These are phyloP conservation scores for Fusarium irregulare DNA, from an alignment of 2,329 filamentous ascomycete species.

Conservation along the genomic window DNA sequence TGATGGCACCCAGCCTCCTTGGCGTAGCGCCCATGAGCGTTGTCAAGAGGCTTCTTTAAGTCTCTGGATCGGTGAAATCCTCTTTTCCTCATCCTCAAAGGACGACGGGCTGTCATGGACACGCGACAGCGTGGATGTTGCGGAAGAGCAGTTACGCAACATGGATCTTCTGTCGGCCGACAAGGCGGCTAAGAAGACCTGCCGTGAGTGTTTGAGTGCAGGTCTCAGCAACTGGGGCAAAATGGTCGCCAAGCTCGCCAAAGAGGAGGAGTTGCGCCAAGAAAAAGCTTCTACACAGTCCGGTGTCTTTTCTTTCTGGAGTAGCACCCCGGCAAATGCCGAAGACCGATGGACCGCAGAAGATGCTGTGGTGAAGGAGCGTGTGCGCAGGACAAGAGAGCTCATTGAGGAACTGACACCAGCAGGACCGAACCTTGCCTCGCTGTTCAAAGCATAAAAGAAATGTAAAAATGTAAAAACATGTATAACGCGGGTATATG, in stretches of 20 bases:
- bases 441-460: slow-evolving; percentile 56
- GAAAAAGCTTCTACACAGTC: slow-evolving; percentile 49
- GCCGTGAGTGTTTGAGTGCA: slow-evolving; percentile 79
- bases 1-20: slow-evolving; percentile 75
- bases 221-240: slow-evolving; percentile 84
- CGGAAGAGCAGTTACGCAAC: slow-evolving; percentile 73
- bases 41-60: slow-evolving; percentile 90
- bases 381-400: slow-evolving; percentile 62
- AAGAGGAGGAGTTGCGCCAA: slow-evolving; percentile 58
- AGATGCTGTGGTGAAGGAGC: slow-evolving; percentile 64
- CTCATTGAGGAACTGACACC: slow-evolving; percentile 62
- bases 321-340: slow-evolving; percentile 47
- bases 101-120: slow-evolving; percentile 90
- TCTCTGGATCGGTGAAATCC: slow-evolving; percentile 92
- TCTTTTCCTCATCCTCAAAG: slow-evolving; percentile 72
- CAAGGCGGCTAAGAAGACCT: slow-evolving; percentile 62
- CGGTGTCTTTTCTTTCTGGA: slow-evolving; percentile 54
- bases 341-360: slow-evolving; percentile 66
- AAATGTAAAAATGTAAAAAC: slow-evolving; percentile 15
- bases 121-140: slow-evolving; percentile 83
- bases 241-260: slow-evolving; percentile 78
- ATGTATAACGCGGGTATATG: neutral
- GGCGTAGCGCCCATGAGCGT: slow-evolving; percentile 71
- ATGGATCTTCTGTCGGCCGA: slow-evolving; percentile 49
- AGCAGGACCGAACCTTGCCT: slow-evolving; percentile 49